Evolutionary conservation across 73 alveolate species (phyloP).

Genomic region (Tetrahymena malaccensis): DNA sequence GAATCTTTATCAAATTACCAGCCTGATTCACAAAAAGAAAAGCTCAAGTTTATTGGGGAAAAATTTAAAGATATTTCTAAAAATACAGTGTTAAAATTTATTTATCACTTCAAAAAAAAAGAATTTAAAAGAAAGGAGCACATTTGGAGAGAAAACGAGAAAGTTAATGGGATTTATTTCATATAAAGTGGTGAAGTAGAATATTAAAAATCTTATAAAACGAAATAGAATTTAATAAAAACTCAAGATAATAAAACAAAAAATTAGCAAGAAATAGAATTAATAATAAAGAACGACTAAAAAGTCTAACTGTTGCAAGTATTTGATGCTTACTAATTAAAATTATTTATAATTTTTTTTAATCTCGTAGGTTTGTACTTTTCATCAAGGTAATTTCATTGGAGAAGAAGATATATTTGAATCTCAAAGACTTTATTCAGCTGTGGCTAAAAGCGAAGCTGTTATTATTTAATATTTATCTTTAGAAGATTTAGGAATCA

Average conservation of each 20-base stretch:
- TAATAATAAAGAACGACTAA: not conserved
- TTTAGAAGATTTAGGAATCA: not conserved
- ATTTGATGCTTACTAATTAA: not conserved
- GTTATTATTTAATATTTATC: not conserved
- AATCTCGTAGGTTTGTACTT: not conserved
- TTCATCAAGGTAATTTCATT: not conserved
- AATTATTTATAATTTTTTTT: not conserved
- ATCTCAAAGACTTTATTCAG: not conserved
- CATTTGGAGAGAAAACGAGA: not conserved
- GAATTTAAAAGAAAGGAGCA: not conserved
- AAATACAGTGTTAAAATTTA: not conserved
- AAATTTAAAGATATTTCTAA: not conserved
- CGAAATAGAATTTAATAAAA: not conserved
- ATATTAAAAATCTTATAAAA: not conserved
- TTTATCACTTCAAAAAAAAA: not conserved
- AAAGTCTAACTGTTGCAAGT: not conserved
- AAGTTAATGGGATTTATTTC: not conserved
- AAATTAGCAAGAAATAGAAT: not conserved
- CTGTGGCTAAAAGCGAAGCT: not conserved
- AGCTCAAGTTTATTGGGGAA: not conserved
- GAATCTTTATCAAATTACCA: not conserved
- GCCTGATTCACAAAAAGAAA: not conserved
- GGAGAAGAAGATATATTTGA: not conserved
- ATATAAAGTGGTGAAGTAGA: not conserved
- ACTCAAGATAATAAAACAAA: not conserved